Evolutionary conservation across 345 rosid genomes (phyloP).

Genomic region (Euphorbia peplus): DNA sequence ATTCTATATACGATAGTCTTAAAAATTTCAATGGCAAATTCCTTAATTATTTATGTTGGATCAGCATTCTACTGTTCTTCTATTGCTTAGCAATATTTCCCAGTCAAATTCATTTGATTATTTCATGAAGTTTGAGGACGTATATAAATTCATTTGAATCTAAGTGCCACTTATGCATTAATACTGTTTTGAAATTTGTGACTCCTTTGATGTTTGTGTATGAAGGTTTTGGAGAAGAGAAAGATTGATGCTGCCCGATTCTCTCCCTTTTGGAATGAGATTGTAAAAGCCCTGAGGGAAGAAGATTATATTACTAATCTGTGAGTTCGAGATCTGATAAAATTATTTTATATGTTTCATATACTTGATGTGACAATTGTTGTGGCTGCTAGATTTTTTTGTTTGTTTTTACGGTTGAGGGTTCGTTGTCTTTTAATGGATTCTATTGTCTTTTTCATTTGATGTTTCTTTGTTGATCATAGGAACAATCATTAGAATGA

Average conservation of each 20-base stretch:
- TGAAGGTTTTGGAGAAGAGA: constrained; percentile 53
- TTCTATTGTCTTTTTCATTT: neutral
- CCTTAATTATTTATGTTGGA: neutral
- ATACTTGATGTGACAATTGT: neutral
- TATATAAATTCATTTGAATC: neutral
- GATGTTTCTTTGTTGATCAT: no score
- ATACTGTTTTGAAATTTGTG: neutral
- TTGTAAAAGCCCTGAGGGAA: constrained; percentile 75
- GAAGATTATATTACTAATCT: constrained; percentile 81
- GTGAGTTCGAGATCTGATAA: constrained; percentile 45
- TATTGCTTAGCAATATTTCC: no score
- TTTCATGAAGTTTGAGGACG: neutral
- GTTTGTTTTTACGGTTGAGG: no score
- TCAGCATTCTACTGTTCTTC: neutral
- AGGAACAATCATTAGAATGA: no score
- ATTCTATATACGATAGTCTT: neutral
- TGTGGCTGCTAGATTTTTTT: neutral
- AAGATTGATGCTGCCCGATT: constrained; percentile 83
- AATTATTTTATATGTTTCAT: constrained; percentile 7
- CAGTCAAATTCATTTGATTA: neutral
- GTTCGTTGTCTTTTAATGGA: no score
- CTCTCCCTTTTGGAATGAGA: constrained; percentile 97
- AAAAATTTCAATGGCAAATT: no score
- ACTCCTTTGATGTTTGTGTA: constrained; percentile 11
- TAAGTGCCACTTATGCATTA: neutral